These are phyloP conservation scores for Solanum hybrid DNA, from an alignment of 305 asterid genomes.

Conservation along the genomic window DNA sequence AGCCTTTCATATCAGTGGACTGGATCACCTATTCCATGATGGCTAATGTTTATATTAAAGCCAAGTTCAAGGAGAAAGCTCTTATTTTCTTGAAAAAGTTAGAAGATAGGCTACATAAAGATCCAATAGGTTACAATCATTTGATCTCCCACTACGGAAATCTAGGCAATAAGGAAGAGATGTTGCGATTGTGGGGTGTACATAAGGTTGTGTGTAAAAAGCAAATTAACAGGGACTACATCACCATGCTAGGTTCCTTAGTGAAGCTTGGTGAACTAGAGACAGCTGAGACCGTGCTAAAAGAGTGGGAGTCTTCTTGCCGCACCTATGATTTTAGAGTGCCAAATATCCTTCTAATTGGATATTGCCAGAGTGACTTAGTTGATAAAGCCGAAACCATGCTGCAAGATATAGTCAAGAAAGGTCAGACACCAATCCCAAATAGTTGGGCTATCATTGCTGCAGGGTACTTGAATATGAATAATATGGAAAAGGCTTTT, in stretches of 20 bases:
- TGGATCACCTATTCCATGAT: constrained; percentile 44
- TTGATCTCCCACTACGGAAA: constrained; percentile 49
- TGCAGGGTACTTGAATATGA: constrained; percentile 29
- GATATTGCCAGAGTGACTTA: constrained; percentile 44
- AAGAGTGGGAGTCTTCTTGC: constrained; percentile 44
- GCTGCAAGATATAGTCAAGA: constrained; percentile 25
- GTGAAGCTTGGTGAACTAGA: constrained; percentile 47
- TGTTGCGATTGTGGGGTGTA: constrained; percentile 47
- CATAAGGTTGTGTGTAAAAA: constrained; percentile 41
- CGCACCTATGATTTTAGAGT: constrained; percentile 38
- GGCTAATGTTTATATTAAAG: constrained; percentile 34
- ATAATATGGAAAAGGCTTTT: constrained; percentile 31
- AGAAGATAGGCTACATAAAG: constrained; percentile 33
- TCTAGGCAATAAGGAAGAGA: constrained; percentile 36
- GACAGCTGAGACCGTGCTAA: constrained; percentile 32
- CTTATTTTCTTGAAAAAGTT: constrained; percentile 30
- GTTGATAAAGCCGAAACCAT: constrained; percentile 34
- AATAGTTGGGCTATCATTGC: constrained; percentile 51
- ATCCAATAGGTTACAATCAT: constrained; percentile 46
- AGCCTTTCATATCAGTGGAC: constrained; percentile 24
- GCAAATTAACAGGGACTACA: constrained; percentile 52
- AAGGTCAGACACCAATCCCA: constrained; percentile 38
- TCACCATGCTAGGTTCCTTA: constrained; percentile 38
- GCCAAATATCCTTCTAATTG: constrained; percentile 43
- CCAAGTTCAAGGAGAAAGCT: constrained; percentile 35